Conservation (phyloP, 78 protist species). For the Dictyostelium brefeldianum region DNA sequence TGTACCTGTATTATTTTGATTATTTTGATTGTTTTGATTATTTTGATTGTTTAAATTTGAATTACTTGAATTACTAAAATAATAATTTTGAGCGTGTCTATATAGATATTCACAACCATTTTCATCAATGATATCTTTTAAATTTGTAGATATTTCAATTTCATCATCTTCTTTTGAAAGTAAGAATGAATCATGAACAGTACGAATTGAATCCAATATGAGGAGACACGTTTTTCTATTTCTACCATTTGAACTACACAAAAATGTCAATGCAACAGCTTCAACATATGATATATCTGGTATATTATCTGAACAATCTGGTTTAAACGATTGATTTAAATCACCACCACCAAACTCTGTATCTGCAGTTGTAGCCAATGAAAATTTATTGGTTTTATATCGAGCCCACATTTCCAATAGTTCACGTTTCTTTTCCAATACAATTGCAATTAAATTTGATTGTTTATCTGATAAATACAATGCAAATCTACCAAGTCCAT, state of each 20-base stretch:
- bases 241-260: slow-evolving; percentile 53
- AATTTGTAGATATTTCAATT: slow-evolving; percentile 34
- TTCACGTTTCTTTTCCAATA: slow-evolving; percentile 32
- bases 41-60: neutral
- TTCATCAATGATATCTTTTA: slow-evolving; percentile 81
- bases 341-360: slow-evolving; percentile 3
- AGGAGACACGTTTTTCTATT: slow-evolving; percentile 25
- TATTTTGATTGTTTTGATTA: neutral
- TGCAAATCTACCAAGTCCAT: slow-evolving; percentile 66
- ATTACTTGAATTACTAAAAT: neutral
- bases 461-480: slow-evolving; percentile 33
- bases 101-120: slow-evolving; percentile 73
- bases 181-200: slow-evolving; percentile 54
- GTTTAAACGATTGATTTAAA: slow-evolving; percentile 14
- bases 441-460: slow-evolving; percentile 13
- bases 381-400: slow-evolving; percentile 24
- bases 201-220: slow-evolving; percentile 53
- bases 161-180: slow-evolving; percentile 13
- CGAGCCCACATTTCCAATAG: slow-evolving; percentile 44
- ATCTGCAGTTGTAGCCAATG: slow-evolving; percentile 5
- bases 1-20: neutral
- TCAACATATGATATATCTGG: slow-evolving; percentile 52
- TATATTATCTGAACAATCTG: neutral
- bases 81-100: slow-evolving; percentile 49
- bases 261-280: slow-evolving; percentile 53